Evolutionary conservation across 106 monocot species (phyloP).

Genomic region (Alisma plantagoaquatica): DNA sequence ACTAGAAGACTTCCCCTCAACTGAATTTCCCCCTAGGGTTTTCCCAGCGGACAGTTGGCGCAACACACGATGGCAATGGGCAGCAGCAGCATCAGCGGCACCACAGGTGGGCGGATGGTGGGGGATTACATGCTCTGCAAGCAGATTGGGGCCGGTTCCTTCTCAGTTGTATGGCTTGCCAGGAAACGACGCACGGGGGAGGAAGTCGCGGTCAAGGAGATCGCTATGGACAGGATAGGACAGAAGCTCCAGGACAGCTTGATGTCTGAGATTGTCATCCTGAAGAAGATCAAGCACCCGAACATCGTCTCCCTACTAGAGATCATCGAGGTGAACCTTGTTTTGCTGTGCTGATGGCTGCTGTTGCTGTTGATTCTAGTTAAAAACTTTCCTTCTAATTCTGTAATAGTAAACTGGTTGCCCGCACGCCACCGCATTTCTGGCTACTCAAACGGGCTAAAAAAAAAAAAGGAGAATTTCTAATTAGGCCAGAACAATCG

Average conservation of each 20-base stretch:
- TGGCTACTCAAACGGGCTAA: no score
- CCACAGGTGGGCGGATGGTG: constrained; percentile 36
- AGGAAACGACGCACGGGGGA: constrained; percentile 48
- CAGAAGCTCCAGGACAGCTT: constrained; percentile 90
- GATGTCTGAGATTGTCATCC: constrained; percentile 72
- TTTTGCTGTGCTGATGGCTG: no score
- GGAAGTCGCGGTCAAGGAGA: constrained; percentile 93
- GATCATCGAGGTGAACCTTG: constrained; percentile 81
- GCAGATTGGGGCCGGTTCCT: constrained; percentile 87
- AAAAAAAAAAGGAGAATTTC: no score
- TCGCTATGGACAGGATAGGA: constrained; percentile 57
- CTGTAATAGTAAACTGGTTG: no score
- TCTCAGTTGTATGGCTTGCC: constrained; percentile 81
- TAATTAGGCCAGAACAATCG: no score
- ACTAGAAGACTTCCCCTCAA: not conserved
- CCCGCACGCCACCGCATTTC: no score
- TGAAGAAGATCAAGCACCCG: constrained; percentile 60
- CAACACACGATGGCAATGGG: no score
- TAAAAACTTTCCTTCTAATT: no score
- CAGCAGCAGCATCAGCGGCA: constrained; percentile 17
- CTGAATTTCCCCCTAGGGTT: no score
- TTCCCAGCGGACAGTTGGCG: no score
- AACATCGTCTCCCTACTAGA: constrained; percentile 73
- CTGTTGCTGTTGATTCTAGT: no score
- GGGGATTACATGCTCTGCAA: constrained; percentile 79